Base-by-base conservation (phyloP, 2,329 filamentous ascomycete species). In the Botrytis fabae region DNA sequence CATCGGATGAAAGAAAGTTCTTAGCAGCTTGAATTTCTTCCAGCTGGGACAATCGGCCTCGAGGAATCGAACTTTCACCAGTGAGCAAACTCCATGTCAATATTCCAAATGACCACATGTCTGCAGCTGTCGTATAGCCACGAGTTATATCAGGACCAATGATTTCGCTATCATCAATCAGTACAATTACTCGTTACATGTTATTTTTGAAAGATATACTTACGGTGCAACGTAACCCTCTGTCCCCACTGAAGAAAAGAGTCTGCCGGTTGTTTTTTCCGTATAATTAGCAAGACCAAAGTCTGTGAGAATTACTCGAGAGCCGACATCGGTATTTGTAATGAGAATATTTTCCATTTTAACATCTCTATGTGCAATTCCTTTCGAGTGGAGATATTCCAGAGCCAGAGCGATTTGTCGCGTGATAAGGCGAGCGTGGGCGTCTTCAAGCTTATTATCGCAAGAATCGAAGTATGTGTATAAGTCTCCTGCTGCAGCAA, bases 401-500 rank as follows among this genome's bases (percentile, higher is more conserved):
- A 81, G 62, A 48, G 79, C 80, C 18, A 78, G 48, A n/a, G 76
- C 73, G n/a, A 81, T 69, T 70, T 81, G 80, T 54, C 77, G 74
- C n/a, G 78, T 74, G 48, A 81, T 78, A 20, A 81, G 70, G 28
- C 79, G 77, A 42, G 74, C 74, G 35, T 79, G 75, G 10, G 74
- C 64, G 70, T 80, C 79, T 63, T 72, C 73, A 20, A 81, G 76
- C 9, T 12, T 25, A 14, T 76, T 76, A 44, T 73, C 74, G 32
- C 78, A 73, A 44, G 75, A 74, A 40, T 78, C 74, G 40, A 80
- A 70, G 63, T 79, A 81, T 4, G 79, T 80, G 62, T 77, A 80
- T 2, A 81, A 74, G 61, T 81, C 80, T 57, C 80, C 80, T 57
- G 75, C 88, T 85, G 7, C 85, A 83, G 88, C 88, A 51, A 90